These are phyloP conservation scores for Suillus tomentosus DNA, from an alignment of 768 basidiomycete genomes.

Conservation along the genomic window DNA sequence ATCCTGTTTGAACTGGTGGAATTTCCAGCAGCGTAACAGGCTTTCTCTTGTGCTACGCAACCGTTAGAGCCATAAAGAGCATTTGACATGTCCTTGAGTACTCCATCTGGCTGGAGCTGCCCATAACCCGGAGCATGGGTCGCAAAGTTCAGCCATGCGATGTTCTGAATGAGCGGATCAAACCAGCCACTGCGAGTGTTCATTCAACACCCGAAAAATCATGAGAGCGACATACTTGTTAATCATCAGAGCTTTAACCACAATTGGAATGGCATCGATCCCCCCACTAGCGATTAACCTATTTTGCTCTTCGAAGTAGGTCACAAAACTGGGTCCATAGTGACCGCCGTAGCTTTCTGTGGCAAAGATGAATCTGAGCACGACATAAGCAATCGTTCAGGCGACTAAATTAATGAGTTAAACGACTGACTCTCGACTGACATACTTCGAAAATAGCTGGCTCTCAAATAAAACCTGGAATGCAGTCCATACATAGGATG, in stretches of 20 bases:
- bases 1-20: slow-evolving; percentile 47
- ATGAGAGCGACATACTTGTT: slow-evolving; percentile 46
- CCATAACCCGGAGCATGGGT: slow-evolving; percentile 68
- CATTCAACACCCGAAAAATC: not conserved
- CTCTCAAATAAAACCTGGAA: slow-evolving; percentile 68
- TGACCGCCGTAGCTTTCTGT: slow-evolving; percentile 73
- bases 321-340: slow-evolving; percentile 65
- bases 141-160: slow-evolving; percentile 62
- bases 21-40: slow-evolving; percentile 58
- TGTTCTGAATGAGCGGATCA: slow-evolving; percentile 63
- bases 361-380: slow-evolving; percentile 55
- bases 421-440: slow-evolving; percentile 51
- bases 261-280: slow-evolving; percentile 50
- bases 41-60: slow-evolving; percentile 54
- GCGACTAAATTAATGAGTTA: not conserved
- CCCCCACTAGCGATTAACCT: slow-evolving; percentile 45
- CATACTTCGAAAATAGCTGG: slow-evolving; percentile 49
- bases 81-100: slow-evolving; percentile 48
- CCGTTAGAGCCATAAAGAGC: slow-evolving; percentile 51
- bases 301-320: slow-evolving; percentile 67
- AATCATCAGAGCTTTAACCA: slow-evolving; percentile 64
- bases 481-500: slow-evolving; percentile 59
- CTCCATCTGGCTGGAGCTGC: slow-evolving; percentile 50
- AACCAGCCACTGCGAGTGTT: slow-evolving; percentile 54
- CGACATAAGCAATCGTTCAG: not conserved